Evolutionary conservation across 2,329 filamentous ascomycete genomes (phyloP).

Genomic region (Aspergillus cejpii): DNA sequence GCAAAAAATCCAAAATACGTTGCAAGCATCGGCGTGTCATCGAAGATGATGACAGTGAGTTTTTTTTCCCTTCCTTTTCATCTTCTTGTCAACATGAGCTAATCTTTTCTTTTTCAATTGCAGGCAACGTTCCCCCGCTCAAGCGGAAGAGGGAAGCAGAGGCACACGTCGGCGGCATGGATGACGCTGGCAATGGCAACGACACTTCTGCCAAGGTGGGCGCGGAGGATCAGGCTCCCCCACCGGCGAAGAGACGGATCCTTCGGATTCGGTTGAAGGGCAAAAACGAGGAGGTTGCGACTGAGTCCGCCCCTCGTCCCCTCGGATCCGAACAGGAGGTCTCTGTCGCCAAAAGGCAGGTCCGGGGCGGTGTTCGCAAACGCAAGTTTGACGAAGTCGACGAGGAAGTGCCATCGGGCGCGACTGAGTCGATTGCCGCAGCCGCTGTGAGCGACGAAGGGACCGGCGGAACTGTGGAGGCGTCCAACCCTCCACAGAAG

Average conservation of each 20-base stretch:
- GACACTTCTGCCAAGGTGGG: constrained; percentile 9
- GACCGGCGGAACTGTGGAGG: background rate
- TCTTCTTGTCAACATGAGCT: background rate
- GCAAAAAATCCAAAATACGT: constrained; percentile 23
- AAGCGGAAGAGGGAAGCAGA: constrained; percentile 5
- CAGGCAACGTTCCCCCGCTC: constrained; percentile 4
- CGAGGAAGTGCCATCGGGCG: background rate
- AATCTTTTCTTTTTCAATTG: background rate
- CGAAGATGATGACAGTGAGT: background rate
- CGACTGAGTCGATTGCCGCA: background rate
- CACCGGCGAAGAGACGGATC: constrained; percentile 16
- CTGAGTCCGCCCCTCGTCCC: background rate
- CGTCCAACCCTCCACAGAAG: constrained; percentile 2
- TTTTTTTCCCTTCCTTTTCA: background rate
- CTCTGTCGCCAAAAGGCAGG: constrained; percentile 1
- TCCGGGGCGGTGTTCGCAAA: constrained; percentile 2
- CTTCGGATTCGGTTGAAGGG: constrained; percentile 4
- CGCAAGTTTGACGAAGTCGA: constrained; percentile 7
- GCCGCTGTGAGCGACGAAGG: constrained; percentile 1
- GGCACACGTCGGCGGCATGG: background rate
- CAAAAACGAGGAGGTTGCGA: background rate
- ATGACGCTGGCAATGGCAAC: constrained; percentile 2
- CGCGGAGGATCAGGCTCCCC: constrained; percentile 17
- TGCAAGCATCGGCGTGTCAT: constrained; percentile 19
- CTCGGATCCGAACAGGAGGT: background rate